Evolutionary conservation across 2,329 filamentous ascomycete species (phyloP).

Genomic region (Parastagonospora nodorum): DNA sequence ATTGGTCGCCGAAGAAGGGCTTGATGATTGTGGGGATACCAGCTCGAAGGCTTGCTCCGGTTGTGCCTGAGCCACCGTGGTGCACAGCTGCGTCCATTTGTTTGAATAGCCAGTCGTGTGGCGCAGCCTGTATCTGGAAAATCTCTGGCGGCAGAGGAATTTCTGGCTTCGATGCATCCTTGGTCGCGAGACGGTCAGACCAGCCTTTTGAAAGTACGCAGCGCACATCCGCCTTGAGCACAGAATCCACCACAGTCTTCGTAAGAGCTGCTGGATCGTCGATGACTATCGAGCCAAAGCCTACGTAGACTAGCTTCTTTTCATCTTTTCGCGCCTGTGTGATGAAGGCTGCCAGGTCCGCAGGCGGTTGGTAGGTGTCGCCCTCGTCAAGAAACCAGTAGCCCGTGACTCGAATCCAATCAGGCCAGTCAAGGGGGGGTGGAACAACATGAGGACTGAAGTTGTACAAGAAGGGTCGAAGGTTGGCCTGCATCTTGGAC

Average conservation of each 20-base stretch:
- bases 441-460: slow-evolving; percentile 94
- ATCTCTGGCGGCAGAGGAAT: slow-evolving; percentile 79
- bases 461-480: slow-evolving; percentile 98
- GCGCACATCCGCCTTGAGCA: slow-evolving; percentile 87
- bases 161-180: slow-evolving; percentile 63
- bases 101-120: slow-evolving; percentile 94
- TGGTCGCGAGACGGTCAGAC: slow-evolving; percentile 78
- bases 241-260: slow-evolving; percentile 88
- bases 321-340: slow-evolving; percentile 75
- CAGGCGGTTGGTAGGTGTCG: slow-evolving; percentile 71
- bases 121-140: slow-evolving; percentile 83
- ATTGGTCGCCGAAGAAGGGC: slow-evolving; percentile 97
- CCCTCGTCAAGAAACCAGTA: slow-evolving; percentile 95
- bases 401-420: slow-evolving; percentile 96
- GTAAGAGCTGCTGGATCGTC: slow-evolving; percentile 87
- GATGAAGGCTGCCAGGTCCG: slow-evolving; percentile 81
- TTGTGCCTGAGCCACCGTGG: slow-evolving; percentile 93
- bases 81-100: slow-evolving; percentile 95
- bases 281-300: slow-evolving; percentile 95
- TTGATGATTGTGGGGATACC: slow-evolving; percentile 93
- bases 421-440: slow-evolving; percentile 91
- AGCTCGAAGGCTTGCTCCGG: slow-evolving; percentile 86
- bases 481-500: slow-evolving; percentile 92
- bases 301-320: slow-evolving; percentile 95
- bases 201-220: slow-evolving; percentile 96